Evolutionary conservation across 2,329 filamentous ascomycete genomes (phyloP).

Genomic region (Phyllosticta capitalensis): DNA sequence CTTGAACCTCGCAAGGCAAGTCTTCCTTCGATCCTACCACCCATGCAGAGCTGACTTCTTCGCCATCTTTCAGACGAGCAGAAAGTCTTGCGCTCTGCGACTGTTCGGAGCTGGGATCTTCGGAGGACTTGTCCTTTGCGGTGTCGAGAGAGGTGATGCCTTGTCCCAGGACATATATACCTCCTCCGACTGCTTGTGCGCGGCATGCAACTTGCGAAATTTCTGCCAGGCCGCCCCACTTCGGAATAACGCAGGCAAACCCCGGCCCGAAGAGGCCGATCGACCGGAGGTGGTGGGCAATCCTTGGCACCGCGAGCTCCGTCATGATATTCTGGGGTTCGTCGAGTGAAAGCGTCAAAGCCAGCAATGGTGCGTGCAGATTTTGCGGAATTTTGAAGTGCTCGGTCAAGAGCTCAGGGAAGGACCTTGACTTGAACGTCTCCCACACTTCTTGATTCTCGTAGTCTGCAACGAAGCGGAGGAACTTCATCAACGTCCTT

Average conservation of each 20-base stretch:
- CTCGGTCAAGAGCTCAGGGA: conserved; percentile 49
- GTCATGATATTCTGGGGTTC: conserved; percentile 45
- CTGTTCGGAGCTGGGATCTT: conserved; percentile 13
- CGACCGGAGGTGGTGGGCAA: conserved; percentile 72
- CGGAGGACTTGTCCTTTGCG: conserved; percentile 4
- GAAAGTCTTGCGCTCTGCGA: conserved; percentile 21
- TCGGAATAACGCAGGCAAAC: conserved; percentile 81
- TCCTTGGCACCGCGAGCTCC: conserved; percentile 60
- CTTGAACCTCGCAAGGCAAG: conserved; percentile 13
- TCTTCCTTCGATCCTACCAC: conserved; percentile 41
- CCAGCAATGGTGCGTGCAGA: conserved; percentile 55
- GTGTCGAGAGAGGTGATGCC: conserved; percentile 39
- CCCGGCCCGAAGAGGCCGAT: conserved; percentile 82
- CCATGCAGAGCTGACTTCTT: conserved; percentile 46
- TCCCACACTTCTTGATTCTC: conserved; percentile 56
- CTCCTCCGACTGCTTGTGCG: conserved; percentile 82
- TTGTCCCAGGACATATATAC: conserved; percentile 76
- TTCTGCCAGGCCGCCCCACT: conserved; percentile 86
- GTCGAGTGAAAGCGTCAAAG: conserved; percentile 66
- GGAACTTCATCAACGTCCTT: conserved; percentile 81
- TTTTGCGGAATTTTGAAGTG: conserved; percentile 49
- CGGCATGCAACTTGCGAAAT: conserved; percentile 86
- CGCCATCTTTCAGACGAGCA: conserved; percentile 48
- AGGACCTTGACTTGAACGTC: conserved; percentile 42
- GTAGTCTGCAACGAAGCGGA: conserved; percentile 74